Conservation (phyloP, 169 alveolate species). For the Plasmodium gallinaceum region DNA sequence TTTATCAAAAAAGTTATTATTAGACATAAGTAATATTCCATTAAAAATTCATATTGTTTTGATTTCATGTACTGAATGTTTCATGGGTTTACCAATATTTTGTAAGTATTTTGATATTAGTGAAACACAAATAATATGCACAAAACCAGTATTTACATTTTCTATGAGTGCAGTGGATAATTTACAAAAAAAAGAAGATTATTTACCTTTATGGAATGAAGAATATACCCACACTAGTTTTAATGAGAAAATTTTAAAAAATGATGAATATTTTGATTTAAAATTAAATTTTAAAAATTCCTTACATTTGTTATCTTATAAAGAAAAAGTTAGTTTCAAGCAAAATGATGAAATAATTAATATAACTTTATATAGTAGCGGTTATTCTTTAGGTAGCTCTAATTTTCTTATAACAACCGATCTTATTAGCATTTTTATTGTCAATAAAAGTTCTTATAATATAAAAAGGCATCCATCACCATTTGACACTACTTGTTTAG, state of each 20-base stretch:
- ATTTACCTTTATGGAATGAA: conserved; percentile 53
- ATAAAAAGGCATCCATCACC: conserved; percentile 52
- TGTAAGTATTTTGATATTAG: conserved; percentile 62
- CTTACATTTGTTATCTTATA: conserved; percentile 67
- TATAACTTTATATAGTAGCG: conserved; percentile 55
- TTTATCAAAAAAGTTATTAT: conserved; percentile 30
- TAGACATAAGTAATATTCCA: conserved; percentile 60
- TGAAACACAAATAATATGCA: conserved; percentile 60
- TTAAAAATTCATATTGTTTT: conserved; percentile 72
- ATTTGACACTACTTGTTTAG: conserved; percentile 28
- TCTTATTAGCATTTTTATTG: conserved; percentile 28
- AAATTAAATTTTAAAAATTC: conserved; percentile 41
- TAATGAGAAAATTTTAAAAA: conserved; percentile 11
- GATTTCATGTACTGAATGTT: conserved; percentile 62
- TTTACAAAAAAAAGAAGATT: conserved; percentile 53
- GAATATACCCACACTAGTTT: background rate
- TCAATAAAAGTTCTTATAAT: conserved; percentile 61
- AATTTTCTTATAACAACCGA: conserved; percentile 38
- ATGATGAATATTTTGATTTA: conserved; percentile 43
- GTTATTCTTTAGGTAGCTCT: conserved; percentile 66
- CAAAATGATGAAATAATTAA: conserved; percentile 29
- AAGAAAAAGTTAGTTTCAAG: conserved; percentile 52
- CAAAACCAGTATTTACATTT: conserved; percentile 48
- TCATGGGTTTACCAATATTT: conserved; percentile 73
- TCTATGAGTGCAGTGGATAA: conserved; percentile 49